Evolutionary conservation across 2,329 filamentous ascomycete species (phyloP), one percentile per base, ranked within the genome.

Genomic region (Eurotiales sp.): DNA sequence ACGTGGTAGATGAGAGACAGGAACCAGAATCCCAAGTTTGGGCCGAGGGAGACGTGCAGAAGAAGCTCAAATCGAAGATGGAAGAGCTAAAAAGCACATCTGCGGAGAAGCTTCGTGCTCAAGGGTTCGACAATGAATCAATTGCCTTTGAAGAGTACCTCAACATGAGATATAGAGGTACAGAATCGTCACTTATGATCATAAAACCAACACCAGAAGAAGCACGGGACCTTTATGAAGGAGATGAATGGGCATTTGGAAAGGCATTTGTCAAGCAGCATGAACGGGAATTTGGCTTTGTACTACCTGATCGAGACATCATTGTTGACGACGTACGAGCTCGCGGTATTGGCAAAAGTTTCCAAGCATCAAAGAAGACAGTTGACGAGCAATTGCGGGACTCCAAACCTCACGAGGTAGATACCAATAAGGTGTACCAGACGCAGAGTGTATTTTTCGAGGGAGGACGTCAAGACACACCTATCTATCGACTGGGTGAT

Each of bases 271-370:
- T 95, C 27, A 83, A 84, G 60, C 89, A 95, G 59, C 91, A 96
- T 64, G 85, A 90, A 47, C 90, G 93, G 64, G 91, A 96, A 64
- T 96, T 96, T 64, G 90, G 90, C 0, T 96, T 96, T 63, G 95
- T 88, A 0, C 75, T 96, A 2, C 83, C 84, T 21, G 88, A 95
- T 53, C 79, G 90, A 50, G 89, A 96, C 59, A 88, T 96, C 49
- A 90, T 96, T 41, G 79, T 96, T 7, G 91, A 96, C 56, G 91
- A 96, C 66, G 87, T 96, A 3, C 84, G 91, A 36, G 88, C 91
- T 4, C 80, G 92, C 51, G 90, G 90, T 12, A 95, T 96, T 55
- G 91, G 89, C 42, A 95, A 90, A 76, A 92, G 88, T 41, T 92
- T 91, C 66, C 80, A 87, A 48, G 85, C 87, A 41, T 74, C 86